Percentiles rank a stretch among this genome's conserved stretches.
Conservation (phyloP, 768 basidiomycete species). For the Hebeloma cylindrosporum region DNA sequence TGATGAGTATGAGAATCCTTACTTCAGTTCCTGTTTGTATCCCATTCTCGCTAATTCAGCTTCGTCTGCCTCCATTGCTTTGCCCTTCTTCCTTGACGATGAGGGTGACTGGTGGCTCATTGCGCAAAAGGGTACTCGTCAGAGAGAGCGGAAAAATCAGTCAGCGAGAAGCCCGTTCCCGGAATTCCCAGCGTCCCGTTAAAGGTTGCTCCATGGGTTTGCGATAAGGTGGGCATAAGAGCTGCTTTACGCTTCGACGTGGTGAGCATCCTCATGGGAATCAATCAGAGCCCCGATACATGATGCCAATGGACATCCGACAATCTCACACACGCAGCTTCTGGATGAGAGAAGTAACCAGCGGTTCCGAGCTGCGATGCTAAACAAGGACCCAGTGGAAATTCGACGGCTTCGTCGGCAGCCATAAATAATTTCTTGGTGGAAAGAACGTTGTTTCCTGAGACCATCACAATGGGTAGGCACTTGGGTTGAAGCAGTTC, state of each 20-base stretch:
- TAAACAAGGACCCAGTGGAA: too few relatives aligned
- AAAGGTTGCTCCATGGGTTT: conserved; percentile 10
- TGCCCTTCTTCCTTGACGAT: conserved; percentile 14
- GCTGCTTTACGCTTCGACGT: conserved; percentile 6
- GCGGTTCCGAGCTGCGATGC: too few relatives aligned
- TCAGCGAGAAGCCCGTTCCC: neutral
- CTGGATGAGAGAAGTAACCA: too few relatives aligned
- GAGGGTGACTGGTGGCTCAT: conserved; percentile 17
- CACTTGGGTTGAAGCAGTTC: too few relatives aligned
- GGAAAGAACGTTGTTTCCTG: too few relatives aligned
- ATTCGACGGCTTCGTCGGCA: too few relatives aligned
- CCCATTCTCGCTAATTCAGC: conserved; percentile 67
- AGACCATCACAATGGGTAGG: too few relatives aligned
- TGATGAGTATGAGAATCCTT: conserved; percentile 19
- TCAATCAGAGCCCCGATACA: too few relatives aligned
- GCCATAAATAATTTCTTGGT: too few relatives aligned
- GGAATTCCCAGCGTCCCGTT: conserved; percentile 5
- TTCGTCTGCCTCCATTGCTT: conserved; percentile 47
- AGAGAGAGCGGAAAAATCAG: neutral
- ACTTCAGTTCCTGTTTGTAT: conserved; percentile 71
- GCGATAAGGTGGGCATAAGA: conserved; percentile 14
- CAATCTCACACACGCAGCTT: too few relatives aligned
- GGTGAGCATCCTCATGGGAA: neutral
- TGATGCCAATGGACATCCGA: neutral
- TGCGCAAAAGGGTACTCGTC: neutral